A percentile compares a stretch with the other conserved stretches of the same genome.
Evolutionary conservation across 1,139 yeast genomes (phyloP).

Genomic region (Scheffersomyces cryptocercus): DNA sequence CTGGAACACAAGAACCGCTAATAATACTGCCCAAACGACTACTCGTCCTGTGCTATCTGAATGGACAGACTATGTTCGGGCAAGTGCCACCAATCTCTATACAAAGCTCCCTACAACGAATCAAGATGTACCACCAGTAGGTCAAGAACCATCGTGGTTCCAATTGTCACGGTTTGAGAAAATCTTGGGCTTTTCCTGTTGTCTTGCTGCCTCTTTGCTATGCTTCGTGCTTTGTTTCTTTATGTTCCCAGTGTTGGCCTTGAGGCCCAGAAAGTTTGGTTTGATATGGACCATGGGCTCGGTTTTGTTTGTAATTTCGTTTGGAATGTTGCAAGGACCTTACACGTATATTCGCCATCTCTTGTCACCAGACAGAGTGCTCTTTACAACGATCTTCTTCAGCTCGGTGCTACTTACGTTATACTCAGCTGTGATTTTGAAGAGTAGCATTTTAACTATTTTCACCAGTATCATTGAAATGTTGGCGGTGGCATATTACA

Average conservation of each 20-base stretch:
- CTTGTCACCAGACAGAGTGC: conserved; percentile 70
- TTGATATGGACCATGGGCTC: conserved; percentile 92
- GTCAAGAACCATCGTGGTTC: conserved; percentile 56
- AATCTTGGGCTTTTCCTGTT: conserved; percentile 72
- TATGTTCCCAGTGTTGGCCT: conserved; percentile 83
- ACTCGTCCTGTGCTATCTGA: conserved; percentile 36
- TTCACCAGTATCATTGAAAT: conserved; percentile 76
- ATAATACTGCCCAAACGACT: conserved; percentile 7
- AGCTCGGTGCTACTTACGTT: conserved; percentile 71
- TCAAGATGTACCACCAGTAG: conserved; percentile 17
- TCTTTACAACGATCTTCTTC: conserved; percentile 80
- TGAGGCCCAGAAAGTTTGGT: conserved; percentile 90
- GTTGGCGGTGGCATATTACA: conserved; percentile 84
- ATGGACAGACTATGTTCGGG: conserved; percentile 48
- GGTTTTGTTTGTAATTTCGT: conserved; percentile 78
- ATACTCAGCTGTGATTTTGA: conserved; percentile 52
- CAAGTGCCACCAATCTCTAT: conserved; percentile 45
- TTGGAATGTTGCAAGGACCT: conserved; percentile 93
- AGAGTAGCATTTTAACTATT: conserved; percentile 75
- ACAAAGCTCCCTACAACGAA: conserved; percentile 38
- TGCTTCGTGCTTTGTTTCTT: conserved; percentile 84
- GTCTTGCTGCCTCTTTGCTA: conserved; percentile 71
- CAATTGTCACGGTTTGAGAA: conserved; percentile 76
- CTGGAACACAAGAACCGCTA: conserved; percentile 34
- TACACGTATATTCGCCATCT: conserved; percentile 73